Conservation (phyloP, 371 early-diverging fungal genomes). For the Rhizopus microsporus region DNA sequence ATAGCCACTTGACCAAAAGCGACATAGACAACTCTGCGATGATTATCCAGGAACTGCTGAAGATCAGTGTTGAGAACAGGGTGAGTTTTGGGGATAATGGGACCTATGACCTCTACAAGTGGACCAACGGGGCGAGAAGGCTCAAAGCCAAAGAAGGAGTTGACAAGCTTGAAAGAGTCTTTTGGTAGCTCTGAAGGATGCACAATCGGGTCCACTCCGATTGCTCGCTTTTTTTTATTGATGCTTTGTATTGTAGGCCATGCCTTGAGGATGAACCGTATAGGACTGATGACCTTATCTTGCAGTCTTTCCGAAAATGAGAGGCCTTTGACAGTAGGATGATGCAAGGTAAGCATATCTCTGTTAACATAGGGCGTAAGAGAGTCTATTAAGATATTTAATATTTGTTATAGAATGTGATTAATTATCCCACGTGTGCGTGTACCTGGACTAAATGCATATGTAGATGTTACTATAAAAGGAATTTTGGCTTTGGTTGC, state of each 20-base stretch:
- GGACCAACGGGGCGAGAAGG: slow-evolving; percentile 33
- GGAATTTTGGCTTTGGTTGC: slow-evolving; percentile 2
- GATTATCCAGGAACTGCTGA: slow-evolving; percentile 18
- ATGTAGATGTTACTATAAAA: slow-evolving; percentile 9
- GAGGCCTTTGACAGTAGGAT: background rate
- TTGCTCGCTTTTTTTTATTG: background rate
- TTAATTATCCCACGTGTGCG: background rate
- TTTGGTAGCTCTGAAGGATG: slow-evolving; percentile 3
- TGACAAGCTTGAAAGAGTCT: slow-evolving; percentile 25
- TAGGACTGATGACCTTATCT: slow-evolving; percentile 4
- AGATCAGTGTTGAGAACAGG: slow-evolving; percentile 20
- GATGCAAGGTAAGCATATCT: background rate
- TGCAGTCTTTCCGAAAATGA: background rate
- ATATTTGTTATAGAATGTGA: too few species aligned
- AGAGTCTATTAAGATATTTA: background rate
- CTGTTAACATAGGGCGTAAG: background rate
- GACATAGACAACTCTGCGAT: slow-evolving; percentile 31
- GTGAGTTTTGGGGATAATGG: slow-evolving; percentile 24
- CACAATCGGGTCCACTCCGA: background rate
- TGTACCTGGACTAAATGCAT: background rate
- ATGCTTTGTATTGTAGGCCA: slow-evolving; percentile 1
- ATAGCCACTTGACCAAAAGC: slow-evolving; percentile 42
- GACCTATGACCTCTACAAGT: slow-evolving; percentile 36
- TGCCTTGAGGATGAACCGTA: background rate
- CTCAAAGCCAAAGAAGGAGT: slow-evolving; percentile 26